Evolutionary conservation across 2,329 filamentous ascomycete species (phyloP), one percentile per base, ranked within the genome.

Genomic region (Monosporascus sp.): DNA sequence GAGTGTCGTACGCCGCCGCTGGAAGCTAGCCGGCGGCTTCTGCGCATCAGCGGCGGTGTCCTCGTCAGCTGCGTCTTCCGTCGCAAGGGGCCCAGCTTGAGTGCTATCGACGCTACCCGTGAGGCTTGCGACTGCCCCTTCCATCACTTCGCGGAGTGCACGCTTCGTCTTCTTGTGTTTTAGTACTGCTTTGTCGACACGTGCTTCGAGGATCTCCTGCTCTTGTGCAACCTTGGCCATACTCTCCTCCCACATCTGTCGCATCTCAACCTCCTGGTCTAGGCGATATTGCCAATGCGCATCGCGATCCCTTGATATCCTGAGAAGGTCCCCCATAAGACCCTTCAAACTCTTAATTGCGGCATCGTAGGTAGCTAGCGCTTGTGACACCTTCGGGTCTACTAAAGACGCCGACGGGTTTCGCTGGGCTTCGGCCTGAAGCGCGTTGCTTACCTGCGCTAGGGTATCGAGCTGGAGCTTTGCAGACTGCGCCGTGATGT

Each of bases 221-320:
- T 99, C 94, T 52, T 84, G 85, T 18, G 92, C 94, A n/a, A 99
- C 88, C 63, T 92, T 86, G 9, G 94, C 91, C 94, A 99, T 97
- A 71, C 92, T 97, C 65, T 99, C 94, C 72, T 99, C 94, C 94
- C 94, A 99, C 84, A 99, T 89, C 55, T 89, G 87, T 38, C 94
- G 85, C 73, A 97, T 87, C 67, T 96, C 90, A 44, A 87, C 86
- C 72, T 99, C 94, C 51, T 91, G 87, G 61, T 96, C 92, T 41
- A 99, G 77, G 15, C 92, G 86, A 67, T 96, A 95, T 69, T 97
- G 93, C 94, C 94, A 99, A 68, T 96, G 96, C 1, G 90, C 85
- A 70, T 99, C 94, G 49, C 95, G 88, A 66, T 99, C 94, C 63
- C 89, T 87, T 8, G 92, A 93, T 64, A 99, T 97, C 49, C 92